Base-by-base conservation (phyloP, 805 yeast species). In the Hanseniaspora jakobsenii region DNA sequence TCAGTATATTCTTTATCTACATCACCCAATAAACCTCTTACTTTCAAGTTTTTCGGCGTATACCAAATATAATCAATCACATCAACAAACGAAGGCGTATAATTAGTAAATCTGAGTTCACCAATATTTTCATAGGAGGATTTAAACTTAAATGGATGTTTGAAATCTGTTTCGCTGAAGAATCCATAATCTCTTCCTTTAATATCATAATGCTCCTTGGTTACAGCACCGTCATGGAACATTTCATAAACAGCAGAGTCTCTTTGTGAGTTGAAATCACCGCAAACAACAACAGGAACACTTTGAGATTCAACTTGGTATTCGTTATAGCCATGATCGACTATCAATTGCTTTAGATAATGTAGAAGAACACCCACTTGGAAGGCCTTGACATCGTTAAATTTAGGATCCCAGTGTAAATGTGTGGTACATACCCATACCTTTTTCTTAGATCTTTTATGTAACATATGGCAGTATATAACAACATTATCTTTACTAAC, bases 401-500 rank as follows among this genome's bases (percentile, higher is more conserved):
- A 83, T 39, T 82, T 84, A 3, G 98, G 98, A 66, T 91, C 96
- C 97, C 98, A 91, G 61, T 89, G 96, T 60, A 91, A 73, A 69
- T 91, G 99, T 0, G 97, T 89, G 55, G 86, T 89, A 3, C 82
- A 86, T 29, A 85, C 68, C 52, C 83, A 69, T 30, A 89, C 63
- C 50, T 72, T 72, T 58, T 79, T 81, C 14, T 87, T 85, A 5
- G 87, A 74, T 44, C 71, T 72, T 27, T 68, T 60, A 55, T 82
- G 91, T 57, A 83, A 85, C 52, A 91, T 71, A 46, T 78, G 73
- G 13, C 81, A 66, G 38, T 85, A 73, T 40, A 83, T 66, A 6
- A 95, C 97, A 55, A 91, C 77, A 55, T 91, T 85, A 63, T 91
- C 99, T 61, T 87, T 86, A 60, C 85, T 83, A 82, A 87, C 85